A percentile compares a stretch with the other conserved stretches of the same genome.
These are phyloP conservation scores for Melastoma malabathricum DNA, from an alignment of 345 rosid species.

Conservation along the genomic window DNA sequence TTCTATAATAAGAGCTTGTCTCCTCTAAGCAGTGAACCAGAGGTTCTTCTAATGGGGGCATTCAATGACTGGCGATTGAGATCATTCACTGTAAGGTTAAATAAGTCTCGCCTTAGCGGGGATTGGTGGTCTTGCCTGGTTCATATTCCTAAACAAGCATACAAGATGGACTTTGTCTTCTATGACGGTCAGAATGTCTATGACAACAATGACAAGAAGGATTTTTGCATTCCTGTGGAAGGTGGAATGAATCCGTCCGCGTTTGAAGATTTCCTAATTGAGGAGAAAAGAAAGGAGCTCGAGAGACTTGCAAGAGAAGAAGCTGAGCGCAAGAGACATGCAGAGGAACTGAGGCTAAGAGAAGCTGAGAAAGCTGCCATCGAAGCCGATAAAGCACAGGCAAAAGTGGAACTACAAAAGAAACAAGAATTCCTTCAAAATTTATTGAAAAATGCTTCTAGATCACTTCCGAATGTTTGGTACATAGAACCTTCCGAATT, in stretches of 20 bases:
- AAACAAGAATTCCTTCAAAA: slow-evolving; percentile 28
- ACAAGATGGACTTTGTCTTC: slow-evolving; percentile 82
- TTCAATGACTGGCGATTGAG: slow-evolving; percentile 93
- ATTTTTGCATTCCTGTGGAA: slow-evolving; percentile 56
- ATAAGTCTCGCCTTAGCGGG: slow-evolving; percentile 41
- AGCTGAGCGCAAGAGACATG: slow-evolving; percentile 62
- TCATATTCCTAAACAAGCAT: slow-evolving; percentile 80
- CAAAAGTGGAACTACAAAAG: slow-evolving; percentile 47
- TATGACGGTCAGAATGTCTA: slow-evolving; percentile 60
- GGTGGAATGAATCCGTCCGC: slow-evolving; percentile 57
- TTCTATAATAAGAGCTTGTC: slow-evolving; percentile 59
- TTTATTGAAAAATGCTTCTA: slow-evolving; percentile 36
- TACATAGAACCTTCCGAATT: slow-evolving; percentile 56
- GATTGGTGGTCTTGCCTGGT: slow-evolving; percentile 88
- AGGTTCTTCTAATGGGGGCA: slow-evolving; percentile 73
- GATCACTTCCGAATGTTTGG: slow-evolving; percentile 46
- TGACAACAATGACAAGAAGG: slow-evolving; percentile 63
- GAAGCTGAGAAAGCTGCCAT: slow-evolving; percentile 62
- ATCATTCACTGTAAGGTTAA: slow-evolving; percentile 55
- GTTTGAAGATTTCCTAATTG: slow-evolving; percentile 77
- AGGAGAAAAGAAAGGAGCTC: slow-evolving; percentile 68
- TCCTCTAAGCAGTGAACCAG: slow-evolving; percentile 38
- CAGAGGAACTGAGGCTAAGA: slow-evolving; percentile 55
- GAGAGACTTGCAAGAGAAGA: slow-evolving; percentile 65
- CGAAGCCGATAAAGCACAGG: slow-evolving; percentile 70